Evolutionary conservation across 257 asterid genomes (phyloP), one percentile per base, ranked within the genome.

Genomic region (Jasminum sambac): DNA sequence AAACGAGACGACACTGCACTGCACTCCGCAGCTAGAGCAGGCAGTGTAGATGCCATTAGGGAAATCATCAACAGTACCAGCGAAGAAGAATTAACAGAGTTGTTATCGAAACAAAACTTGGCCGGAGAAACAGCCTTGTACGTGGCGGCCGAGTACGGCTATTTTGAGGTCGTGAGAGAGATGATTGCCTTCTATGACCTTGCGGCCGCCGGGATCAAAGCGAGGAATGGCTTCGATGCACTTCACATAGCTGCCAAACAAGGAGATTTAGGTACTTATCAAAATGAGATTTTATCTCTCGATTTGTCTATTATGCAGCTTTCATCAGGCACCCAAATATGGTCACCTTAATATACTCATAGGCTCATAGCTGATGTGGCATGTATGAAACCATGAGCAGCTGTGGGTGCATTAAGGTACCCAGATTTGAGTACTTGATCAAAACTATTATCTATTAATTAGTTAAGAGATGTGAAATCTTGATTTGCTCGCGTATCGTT

Each of bases 211-310:
- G 86, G 84, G 58, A 81, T 81, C 74, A 84, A 84, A 74, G 86
- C 84, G 4, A 78, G 77, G 70, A 84, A 81, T 39, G 88, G 88
- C 24, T 84, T 81, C 48, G 88, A 84, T 12, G 84, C 88, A 34
- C 77, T 84, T 55, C 88, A 84, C 36, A 84, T 84, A 23, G 86
- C 86, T 68, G 88, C 86, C 64, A 84, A 84, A 76, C 84, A 84
- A 81, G 88, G 88, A 48, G 83, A 84, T 69, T 77, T 84, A 37
- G 86, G 88, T 84, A 84, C 8, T 74, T 36, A 4, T 63, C 21
- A 3, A 41, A 19, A 8, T 34, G 9, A 21, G 16, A 55, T 10
- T 36, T 64, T 6, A 39, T 34, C 2, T 3, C 11, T 40, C 38
- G 24, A 61, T 21, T 16, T 9, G 1, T 41, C 10, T 6, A 4